Conservation (phyloP, 805 yeast species). For the Kluyveromyces dobzhanskii region DNA sequence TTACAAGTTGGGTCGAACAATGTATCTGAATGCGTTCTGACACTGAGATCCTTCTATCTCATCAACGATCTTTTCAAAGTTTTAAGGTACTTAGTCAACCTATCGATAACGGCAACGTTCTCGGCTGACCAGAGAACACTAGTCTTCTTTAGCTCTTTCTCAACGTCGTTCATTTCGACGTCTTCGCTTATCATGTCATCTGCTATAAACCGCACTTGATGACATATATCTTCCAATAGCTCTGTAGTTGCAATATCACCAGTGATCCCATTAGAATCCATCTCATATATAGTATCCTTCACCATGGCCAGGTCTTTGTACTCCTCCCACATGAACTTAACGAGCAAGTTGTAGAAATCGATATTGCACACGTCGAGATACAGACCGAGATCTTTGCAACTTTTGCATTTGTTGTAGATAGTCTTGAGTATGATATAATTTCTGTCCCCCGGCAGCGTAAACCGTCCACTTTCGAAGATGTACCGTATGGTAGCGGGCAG, state of each 20-base stretch:
- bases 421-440: conserved; percentile 18
- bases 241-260: conserved; percentile 26
- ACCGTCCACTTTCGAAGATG: conserved; percentile 12
- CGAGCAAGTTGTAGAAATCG: conserved; percentile 24
- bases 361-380: conserved; percentile 25
- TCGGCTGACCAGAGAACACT: conserved; percentile 24
- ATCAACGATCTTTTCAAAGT: conserved; percentile 12
- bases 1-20: too few species aligned
- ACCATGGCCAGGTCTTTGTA: conserved; percentile 18
- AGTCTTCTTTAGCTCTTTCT: neutral
- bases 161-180: neutral
- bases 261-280: conserved; percentile 26
- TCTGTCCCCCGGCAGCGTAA: conserved; percentile 18
- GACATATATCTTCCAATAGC: conserved; percentile 14
- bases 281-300: conserved; percentile 18
- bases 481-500: conserved; percentile 19
- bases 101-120: conserved; percentile 13
- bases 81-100: conserved; percentile 17
- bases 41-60: neutral
- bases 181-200: conserved; percentile 18
- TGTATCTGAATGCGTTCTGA: too few species aligned
- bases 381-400: conserved; percentile 17
- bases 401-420: conserved; percentile 24
- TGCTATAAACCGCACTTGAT: conserved; percentile 15
- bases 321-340: conserved; percentile 24